phyloP scores from a whole-genome alignment of 129 eudicot genomes.

The Saposhnikovia divaricata region DNA sequence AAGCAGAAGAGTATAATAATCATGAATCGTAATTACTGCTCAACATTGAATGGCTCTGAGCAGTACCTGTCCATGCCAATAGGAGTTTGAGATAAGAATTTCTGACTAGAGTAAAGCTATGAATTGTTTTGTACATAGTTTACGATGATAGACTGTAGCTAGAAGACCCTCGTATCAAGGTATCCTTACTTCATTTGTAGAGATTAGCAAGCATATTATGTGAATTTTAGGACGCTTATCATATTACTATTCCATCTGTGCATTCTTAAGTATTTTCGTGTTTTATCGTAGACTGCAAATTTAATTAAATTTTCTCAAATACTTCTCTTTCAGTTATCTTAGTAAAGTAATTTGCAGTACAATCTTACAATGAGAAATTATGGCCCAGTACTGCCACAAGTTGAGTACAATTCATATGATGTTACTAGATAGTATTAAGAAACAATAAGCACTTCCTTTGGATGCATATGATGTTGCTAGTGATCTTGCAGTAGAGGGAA shows the following conservation, averaged over 20 bases:
- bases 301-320: neutral
- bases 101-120: neutral
- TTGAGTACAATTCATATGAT: neutral
- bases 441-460: no score
- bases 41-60: neutral
- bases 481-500: constrained; percentile 42
- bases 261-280: neutral
- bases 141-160: neutral
- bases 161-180: neutral
- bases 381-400: neutral
- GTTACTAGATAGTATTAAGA: no score
- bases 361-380: neutral
- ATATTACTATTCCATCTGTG: neutral
- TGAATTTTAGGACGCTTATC: neutral
- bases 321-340: neutral
- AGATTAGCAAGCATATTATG: neutral
- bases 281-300: neutral
- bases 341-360: neutral
- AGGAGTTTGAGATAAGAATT: neutral
- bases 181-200: neutral
- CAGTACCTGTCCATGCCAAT: neutral
- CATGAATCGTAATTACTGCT: neutral
- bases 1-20: neutral
- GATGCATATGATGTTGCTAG: no score
- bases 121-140: constrained; percentile 16